Evolutionary conservation across 2,329 filamentous ascomycete species (phyloP).

Genomic region (Cladobotryum protrusum): DNA sequence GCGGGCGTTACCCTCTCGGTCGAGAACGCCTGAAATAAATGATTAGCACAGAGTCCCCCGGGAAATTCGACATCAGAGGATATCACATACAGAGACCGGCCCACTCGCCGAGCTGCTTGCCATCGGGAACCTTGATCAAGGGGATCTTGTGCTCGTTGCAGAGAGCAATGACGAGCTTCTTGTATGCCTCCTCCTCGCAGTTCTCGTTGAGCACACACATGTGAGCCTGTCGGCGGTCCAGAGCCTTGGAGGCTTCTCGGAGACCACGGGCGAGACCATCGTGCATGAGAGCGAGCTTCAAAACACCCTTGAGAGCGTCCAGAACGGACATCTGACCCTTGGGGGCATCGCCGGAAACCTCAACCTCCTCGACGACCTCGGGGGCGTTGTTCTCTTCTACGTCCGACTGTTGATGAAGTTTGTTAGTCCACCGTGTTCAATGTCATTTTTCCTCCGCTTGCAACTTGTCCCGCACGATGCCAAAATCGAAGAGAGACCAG

Average conservation of each 20-base stretch:
- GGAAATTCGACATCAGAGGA: neutral
- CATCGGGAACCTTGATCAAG: conserved; percentile 98
- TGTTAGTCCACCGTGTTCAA: conserved; percentile 17
- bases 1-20: conserved; percentile 98
- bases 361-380: conserved; percentile 82
- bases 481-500: too few relatives aligned
- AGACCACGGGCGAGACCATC: conserved; percentile 98
- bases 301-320: conserved; percentile 96
- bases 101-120: conserved; percentile 99
- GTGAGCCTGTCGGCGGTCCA: conserved; percentile 97
- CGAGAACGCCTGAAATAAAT: conserved; percentile 69
- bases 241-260: conserved; percentile 96
- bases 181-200: conserved; percentile 99
- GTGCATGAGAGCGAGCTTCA: conserved; percentile 99
- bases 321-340: conserved; percentile 96
- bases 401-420: conserved; percentile 68
- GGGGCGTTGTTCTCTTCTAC: conserved; percentile 97
- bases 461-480: neutral
- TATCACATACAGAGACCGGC: conserved; percentile 88
- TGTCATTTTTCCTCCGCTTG: neutral
- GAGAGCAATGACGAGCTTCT: conserved; percentile 98
- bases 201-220: conserved; percentile 99
- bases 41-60: conserved; percentile 24
- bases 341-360: conserved; percentile 87
- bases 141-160: conserved; percentile 99